Base-by-base conservation (phyloP, 257 asterid genomes). In the Cordia subcordata region DNA sequence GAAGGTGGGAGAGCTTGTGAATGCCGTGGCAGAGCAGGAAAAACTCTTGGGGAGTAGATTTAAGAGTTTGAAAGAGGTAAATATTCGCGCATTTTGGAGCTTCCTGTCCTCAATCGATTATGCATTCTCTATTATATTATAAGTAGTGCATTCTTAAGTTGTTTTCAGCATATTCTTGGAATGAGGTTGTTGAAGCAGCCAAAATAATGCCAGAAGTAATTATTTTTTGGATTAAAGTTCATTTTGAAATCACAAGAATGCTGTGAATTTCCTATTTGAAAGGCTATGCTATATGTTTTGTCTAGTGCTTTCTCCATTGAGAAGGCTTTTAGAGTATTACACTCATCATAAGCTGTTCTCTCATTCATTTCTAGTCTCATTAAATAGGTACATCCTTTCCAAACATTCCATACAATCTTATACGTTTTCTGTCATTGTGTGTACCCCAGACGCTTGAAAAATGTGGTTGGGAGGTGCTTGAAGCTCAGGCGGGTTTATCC, bases 401-500 rank as follows among this genome's bases (percentile, higher is more conserved):
- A 8, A 0, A 9, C 8, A 47, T n/a, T 15, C 21, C 9, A 13
- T 8, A 13, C 21, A 39, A 15, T 18, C 61, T 55, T 65, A 42
- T 42, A 11, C 15, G 10, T 11, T 58, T 57, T 39, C 75, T 12
- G 47, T 53, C 46, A 10, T 57, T 86, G n/a, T 6, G 6, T 6
- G 35, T 27, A 6, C 35, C 3, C 11, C 21, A 53, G 96, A 74
- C 82, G 27, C 83, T 93, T 14, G 94, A 80, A 76, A 75, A 65
- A 15, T 74, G 82, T 62, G 97, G 99, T n/a, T 93, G 99, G 99
- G 85, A 87, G 40, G 95, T 93, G 51, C 79, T 93, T 2, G 90
- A 85, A 16, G 87, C 97, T 64, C 82, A 82, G 60, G 85, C 85
- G 0, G 99, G 97, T 9, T 78, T 87, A 37, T 93, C 97, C 6